Conservation (phyloP, 2,329 filamentous ascomycete genomes). For the Graphilbum fragrans region DNA sequence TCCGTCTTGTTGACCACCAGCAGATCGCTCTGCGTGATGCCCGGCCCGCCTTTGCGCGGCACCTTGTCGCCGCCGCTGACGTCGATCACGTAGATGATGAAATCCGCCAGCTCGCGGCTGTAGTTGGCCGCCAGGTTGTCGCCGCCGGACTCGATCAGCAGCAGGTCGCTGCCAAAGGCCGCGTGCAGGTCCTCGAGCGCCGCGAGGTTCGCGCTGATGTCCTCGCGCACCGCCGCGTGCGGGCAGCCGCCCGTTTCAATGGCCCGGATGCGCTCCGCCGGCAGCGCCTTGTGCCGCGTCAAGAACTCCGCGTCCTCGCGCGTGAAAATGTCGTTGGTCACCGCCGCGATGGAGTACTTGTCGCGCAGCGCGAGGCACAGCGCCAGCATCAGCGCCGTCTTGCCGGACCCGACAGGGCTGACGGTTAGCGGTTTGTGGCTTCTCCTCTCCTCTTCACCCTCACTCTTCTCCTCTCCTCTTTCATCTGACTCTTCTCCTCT, state of each 20-base stretch:
- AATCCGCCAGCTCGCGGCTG: constrained; percentile 86
- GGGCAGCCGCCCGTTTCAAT: constrained; percentile 98
- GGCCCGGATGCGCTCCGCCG: constrained; percentile 73
- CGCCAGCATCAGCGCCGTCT: constrained; percentile 91
- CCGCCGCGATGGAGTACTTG: constrained; percentile 77
- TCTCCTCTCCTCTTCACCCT: too few relatives aligned
- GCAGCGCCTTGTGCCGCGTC: constrained; percentile 72
- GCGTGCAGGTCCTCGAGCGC: constrained; percentile 81
- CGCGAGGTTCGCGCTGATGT: constrained; percentile 87
- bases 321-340: constrained; percentile 99
- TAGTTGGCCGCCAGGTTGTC: constrained; percentile 98
- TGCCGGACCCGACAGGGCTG: constrained; percentile 91
- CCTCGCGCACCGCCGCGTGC: constrained; percentile 92
- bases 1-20: constrained; percentile 97
- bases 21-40: constrained; percentile 91
- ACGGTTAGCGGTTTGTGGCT: not conserved
- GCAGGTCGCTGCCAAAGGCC: constrained; percentile 57
- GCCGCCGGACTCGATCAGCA: constrained; percentile 90
- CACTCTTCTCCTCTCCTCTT: too few relatives aligned
- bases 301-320: constrained; percentile 97
- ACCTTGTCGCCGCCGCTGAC: constrained; percentile 95
- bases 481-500: too few relatives aligned
- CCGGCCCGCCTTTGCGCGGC: constrained; percentile 86
- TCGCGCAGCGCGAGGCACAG: constrained; percentile 77
- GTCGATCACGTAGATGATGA: constrained; percentile 97